Evolutionary conservation across 495 filamentous ascomycete species (phyloP), one percentile per base, ranked within the genome.

Genomic region (Pyrenula aspistea): DNA sequence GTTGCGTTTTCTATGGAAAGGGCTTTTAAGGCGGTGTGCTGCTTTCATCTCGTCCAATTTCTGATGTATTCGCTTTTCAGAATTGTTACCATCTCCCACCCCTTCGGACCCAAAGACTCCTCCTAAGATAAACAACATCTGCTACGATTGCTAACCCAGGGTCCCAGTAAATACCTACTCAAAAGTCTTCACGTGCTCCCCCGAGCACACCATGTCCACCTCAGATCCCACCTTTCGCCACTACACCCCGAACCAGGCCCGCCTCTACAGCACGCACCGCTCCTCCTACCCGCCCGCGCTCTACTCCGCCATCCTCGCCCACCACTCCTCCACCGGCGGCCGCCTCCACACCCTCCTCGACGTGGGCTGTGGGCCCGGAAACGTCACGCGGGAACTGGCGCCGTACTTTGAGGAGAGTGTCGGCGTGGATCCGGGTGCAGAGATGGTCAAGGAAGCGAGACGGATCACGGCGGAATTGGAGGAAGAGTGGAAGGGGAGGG

Each of bases 291-390:
- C 66, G 12, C 60, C 63, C 8, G 53, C 60, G 3, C 56, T 81
- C 12, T 76, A 75, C 65, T 53, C 71, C 15, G 57, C 62, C 21
- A 68, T 83, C 55, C 48, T 77, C 15, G 55, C 72, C 52, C 64
- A 77, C 52, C 80, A 82, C 61, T 55, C 58, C 1, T 59, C 66
- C 20, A 76, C 69, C 15, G 74, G 72, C 42, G 76, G 77, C 1
- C 51, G 65, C n/a, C 61, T 77, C 25, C 57, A 65, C 12, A 61
- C 61, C 8, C 55, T 80, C 0, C 59, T 79, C 1, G 79, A 83
- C 63, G 67, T 78, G 1, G 80, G 81, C 21, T 82, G 78, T 62
- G 78, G 78, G 1, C 73, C 77, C 2, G 78, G 78, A 11, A 68
- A 63, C 25, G 72, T 74, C 0, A 67, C 67, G 0, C 64, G 69